Base-by-base conservation (phyloP, 2,329 filamentous ascomycete species). In the Monilinia vaccinii-corymbosi region DNA sequence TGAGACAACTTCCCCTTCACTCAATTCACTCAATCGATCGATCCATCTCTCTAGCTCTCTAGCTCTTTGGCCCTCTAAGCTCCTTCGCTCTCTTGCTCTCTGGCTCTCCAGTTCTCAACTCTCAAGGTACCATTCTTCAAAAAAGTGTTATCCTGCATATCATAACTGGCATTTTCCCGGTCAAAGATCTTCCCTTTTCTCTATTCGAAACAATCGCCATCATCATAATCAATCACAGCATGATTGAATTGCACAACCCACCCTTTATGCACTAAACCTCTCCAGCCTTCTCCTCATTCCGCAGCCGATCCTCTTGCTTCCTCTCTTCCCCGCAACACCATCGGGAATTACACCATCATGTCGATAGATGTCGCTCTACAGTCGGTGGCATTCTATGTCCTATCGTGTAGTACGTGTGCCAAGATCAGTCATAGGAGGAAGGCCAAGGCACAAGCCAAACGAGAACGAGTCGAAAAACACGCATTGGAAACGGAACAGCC, bases 381-480 rank as follows among this genome's bases (percentile, higher is more conserved):
- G 73, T 91, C 88, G 57, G 87, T 86, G 65, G 76, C 89, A 71
- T 92, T 91, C 78, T 91, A 89, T 76, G 79, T 90, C 66, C 76
- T 88, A 62, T 87, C 88, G 60, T 93, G 89, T 71, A 85, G 87
- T 63, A 88, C 88, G 74, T 97, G 91, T 75, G 80, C 85, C 60
- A 83, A 89, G 66, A 81, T 87, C 62, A 79, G 81, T 56, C 82
- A 88, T 71, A 84, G 85, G 64, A 83, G 87, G 67, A 87, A 87
- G 72, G 81, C 87, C 61, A 86, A 83, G 73, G 81, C 83, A 66
- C 81, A 89, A 71, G 88, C 89, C 53, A 84, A 84, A 70, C 81
- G 81, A 68, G 85, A 87, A 63, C 80, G 85, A 60, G 78, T 82
- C 66, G 82, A 87, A 66, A 86, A 88, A 71, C 79, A 81, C 49